These are phyloP conservation scores for Tricholoma bakamatsutake DNA, from an alignment of 768 basidiomycete genomes.

Conservation along the genomic window DNA sequence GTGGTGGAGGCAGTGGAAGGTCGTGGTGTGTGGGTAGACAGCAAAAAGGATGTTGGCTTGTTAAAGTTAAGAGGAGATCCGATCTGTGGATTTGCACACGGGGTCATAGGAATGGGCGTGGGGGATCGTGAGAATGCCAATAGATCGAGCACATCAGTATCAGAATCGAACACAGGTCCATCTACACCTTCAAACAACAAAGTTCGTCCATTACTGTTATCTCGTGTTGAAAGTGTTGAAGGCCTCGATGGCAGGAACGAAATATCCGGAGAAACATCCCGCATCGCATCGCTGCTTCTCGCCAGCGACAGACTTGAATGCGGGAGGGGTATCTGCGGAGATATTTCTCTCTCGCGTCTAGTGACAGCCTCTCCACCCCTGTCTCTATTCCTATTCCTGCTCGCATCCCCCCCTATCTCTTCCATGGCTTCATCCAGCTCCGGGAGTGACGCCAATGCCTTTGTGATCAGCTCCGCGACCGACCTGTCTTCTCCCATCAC, in stretches of 20 bases:
- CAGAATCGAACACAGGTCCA: constrained; percentile 3
- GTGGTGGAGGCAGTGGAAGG: not conserved
- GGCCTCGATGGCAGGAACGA: not conserved
- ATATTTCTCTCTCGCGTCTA: not conserved
- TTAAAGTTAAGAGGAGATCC: constrained; percentile 6
- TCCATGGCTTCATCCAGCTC: not conserved
- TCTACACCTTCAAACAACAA: not conserved
- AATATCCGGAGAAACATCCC: not conserved
- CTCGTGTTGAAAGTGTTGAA: too few relatives aligned
- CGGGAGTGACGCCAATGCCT: constrained; percentile 2
- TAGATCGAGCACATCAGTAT: not conserved
- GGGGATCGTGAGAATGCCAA: not conserved
- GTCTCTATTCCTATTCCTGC: not conserved
- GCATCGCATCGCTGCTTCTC: not conserved
- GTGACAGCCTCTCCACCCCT: not conserved
- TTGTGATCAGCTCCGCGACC: constrained; percentile 3
- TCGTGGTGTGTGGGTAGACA: too few relatives aligned
- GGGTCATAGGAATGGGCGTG: not conserved
- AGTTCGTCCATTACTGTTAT: not conserved
- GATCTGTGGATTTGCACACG: not conserved
- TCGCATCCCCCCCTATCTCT: not conserved
- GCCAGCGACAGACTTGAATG: not conserved
- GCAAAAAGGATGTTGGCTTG: not conserved
- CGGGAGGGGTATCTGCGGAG: not conserved
- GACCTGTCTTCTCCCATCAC: constrained; percentile 6